Conservation (phyloP, 192 early-diverging fungal genomes). For the Cetraspora pellucida region DNA sequence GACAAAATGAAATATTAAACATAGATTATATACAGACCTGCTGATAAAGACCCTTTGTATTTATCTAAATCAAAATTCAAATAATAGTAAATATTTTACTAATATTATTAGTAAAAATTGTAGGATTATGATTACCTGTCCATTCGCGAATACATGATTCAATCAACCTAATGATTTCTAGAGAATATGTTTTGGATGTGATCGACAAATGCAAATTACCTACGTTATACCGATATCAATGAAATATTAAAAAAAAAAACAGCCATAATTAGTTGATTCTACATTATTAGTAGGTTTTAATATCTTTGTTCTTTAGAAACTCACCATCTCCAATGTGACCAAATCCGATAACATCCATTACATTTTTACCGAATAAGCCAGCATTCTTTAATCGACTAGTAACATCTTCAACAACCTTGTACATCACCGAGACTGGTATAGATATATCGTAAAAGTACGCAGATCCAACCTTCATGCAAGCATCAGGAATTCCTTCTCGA, state of each 20-base stretch:
- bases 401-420: constrained; percentile 83
- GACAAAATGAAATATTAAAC: too few relatives aligned
- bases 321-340: constrained; percentile 96
- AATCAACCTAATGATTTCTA: constrained; percentile 65
- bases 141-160: constrained; percentile 92
- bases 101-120: too few relatives aligned
- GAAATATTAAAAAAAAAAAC: not conserved
- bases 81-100: too few relatives aligned
- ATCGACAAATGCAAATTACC: constrained; percentile 93
- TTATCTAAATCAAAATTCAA: constrained; percentile 32
- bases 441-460: constrained; percentile 97
- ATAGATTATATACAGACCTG: constrained; percentile 4
- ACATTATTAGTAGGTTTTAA: too few relatives aligned
- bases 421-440: constrained; percentile 85
- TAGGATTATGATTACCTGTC: constrained; percentile 45
- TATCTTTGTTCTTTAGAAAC: constrained; percentile 16
- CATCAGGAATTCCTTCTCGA: constrained; percentile 94
- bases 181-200: constrained; percentile 63
- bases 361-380: constrained; percentile 61
- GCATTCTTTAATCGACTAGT: constrained; percentile 59
- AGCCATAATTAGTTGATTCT: not conserved
- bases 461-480: constrained; percentile 81
- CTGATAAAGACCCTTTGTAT: constrained; percentile 31
- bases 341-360: constrained; percentile 85
- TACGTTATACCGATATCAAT: constrained; percentile 13